Percentiles rank a stretch among this genome's conserved stretches.
These are phyloP conservation scores for Cutaneotrichosporon sp. DNA, from an alignment of 1,284 basidiomycete species.

Conservation along the genomic window DNA sequence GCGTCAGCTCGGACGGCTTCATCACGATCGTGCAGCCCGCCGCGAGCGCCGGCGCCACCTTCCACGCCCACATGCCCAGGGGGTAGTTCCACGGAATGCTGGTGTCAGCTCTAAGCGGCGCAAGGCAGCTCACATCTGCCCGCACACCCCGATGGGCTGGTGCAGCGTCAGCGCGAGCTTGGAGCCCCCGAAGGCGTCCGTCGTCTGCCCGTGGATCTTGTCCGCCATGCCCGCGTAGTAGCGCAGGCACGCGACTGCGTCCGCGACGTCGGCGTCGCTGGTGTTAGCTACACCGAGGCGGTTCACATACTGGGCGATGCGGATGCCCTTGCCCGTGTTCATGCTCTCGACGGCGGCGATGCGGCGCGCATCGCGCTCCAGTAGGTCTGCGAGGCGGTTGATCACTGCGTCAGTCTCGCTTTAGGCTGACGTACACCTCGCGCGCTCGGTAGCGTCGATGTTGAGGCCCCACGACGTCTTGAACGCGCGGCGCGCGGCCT, in stretches of 20 bases:
- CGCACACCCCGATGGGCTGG: conserved; percentile 92
- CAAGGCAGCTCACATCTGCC: conserved; percentile 62
- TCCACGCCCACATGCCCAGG: conserved; percentile 90
- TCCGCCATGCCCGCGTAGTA: conserved; percentile 72
- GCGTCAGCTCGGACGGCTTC: conserved; percentile 86
- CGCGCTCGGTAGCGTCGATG: conserved; percentile 76
- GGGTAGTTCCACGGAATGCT: conserved; percentile 93
- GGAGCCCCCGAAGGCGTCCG: conserved; percentile 53
- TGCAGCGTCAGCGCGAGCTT: conserved; percentile 85
- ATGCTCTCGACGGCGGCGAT: conserved; percentile 74
- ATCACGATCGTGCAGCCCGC: conserved; percentile 55
- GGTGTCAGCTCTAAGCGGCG: conserved; percentile 9
- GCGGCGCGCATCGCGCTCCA: conserved; percentile 71
- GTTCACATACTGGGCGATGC: conserved; percentile 62
- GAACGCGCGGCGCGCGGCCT: conserved; percentile 77
- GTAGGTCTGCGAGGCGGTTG: conserved; percentile 83
- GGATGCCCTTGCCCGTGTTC: conserved; percentile 83
- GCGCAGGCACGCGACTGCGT: conserved; percentile 74
- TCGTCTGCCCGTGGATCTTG: conserved; percentile 62
- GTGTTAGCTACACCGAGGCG: conserved; percentile 36
- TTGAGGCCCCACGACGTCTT: conserved; percentile 88
- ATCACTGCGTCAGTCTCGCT: conserved; percentile 55
- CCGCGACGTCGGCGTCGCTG: conserved; percentile 82
- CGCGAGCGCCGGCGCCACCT: conserved; percentile 85
- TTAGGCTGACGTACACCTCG: conserved; percentile 55